Evolutionary conservation across 2,329 filamentous ascomycete genomes (phyloP).

Genomic region (Exophiala oligosperma): DNA sequence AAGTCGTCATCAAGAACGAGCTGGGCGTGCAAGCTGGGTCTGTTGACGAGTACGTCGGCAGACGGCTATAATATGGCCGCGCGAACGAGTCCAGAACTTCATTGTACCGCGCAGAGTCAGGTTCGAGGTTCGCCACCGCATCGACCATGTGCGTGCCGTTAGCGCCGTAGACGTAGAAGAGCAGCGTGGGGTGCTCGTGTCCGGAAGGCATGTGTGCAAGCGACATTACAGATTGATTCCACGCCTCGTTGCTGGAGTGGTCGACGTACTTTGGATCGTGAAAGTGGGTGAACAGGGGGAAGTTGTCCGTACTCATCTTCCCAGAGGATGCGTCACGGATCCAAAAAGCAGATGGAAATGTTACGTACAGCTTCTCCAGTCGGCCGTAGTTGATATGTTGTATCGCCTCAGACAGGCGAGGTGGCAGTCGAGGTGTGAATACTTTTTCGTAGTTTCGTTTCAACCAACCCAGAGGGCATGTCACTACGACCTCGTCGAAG

Average conservation of each 20-base stretch:
- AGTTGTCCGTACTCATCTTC: conserved; percentile 30
- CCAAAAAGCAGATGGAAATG: conserved; percentile 78
- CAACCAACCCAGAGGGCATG: conserved; percentile 55
- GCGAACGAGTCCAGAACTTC: conserved; percentile 66
- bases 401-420: conserved; percentile 46
- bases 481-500: conserved; percentile 56
- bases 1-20: conserved; percentile 69
- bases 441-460: conserved; percentile 45
- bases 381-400: conserved; percentile 48
- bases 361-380: conserved; percentile 57
- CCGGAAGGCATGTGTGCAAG: conserved; percentile 63
- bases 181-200: conserved; percentile 72
- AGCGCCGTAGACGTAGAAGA: conserved; percentile 66
- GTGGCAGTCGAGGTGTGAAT: conserved; percentile 48
- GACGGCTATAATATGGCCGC: conserved; percentile 71
- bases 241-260: conserved; percentile 61
- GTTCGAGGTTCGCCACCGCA: conserved; percentile 32
- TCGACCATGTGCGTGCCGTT: conserved; percentile 37
- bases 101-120: conserved; percentile 50
- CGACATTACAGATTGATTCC: conserved; percentile 77
- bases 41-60: conserved; percentile 64
- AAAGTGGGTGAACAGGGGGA: conserved; percentile 73
- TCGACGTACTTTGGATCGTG: conserved; percentile 67
- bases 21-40: conserved; percentile 62
- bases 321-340: conserved; percentile 40